Conservation (phyloP, 2,329 filamentous ascomycete species). For the Hymenoscyphus occultus region DNA sequence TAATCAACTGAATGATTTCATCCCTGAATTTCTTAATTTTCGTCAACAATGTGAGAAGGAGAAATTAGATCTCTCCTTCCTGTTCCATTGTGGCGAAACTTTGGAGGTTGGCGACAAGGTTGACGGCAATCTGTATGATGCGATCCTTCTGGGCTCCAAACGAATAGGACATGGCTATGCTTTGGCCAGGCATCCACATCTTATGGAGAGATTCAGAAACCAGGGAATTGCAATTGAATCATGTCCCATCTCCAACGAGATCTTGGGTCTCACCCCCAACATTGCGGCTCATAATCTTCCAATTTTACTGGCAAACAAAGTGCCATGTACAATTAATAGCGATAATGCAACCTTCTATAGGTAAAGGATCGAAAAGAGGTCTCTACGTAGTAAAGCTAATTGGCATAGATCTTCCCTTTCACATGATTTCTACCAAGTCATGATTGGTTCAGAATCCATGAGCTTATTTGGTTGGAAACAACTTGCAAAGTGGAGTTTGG, state of each 20-base stretch:
- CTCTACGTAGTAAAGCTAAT: constrained; percentile 17
- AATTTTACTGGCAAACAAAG: constrained; percentile 63
- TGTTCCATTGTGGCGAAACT: constrained; percentile 77
- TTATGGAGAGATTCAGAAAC: constrained; percentile 64
- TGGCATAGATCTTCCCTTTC: constrained; percentile 61
- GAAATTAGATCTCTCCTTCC: constrained; percentile 61
- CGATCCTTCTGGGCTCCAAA: constrained; percentile 61
- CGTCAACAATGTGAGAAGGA: constrained; percentile 47
- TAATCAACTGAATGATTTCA: constrained; percentile 57
- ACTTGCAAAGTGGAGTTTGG: constrained; percentile 59
- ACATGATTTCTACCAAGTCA: constrained; percentile 75
- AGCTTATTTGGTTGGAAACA: constrained; percentile 70
- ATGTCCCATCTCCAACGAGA: constrained; percentile 75
- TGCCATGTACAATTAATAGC: constrained; percentile 71
- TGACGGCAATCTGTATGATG: constrained; percentile 68
- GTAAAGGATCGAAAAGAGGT: too few species aligned
- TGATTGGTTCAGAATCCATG: constrained; percentile 67
- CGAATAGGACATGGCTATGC: constrained; percentile 75
- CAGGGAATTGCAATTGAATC: constrained; percentile 69
- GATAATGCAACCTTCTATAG: constrained; percentile 73
- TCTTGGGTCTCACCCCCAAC: constrained; percentile 65
- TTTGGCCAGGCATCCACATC: constrained; percentile 60
- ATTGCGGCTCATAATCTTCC: constrained; percentile 67
- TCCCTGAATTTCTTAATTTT: constrained; percentile 56
- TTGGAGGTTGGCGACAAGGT: constrained; percentile 61